Conservation (phyloP, 805 yeast species). For the Kluyveromyces siamensis region DNA sequence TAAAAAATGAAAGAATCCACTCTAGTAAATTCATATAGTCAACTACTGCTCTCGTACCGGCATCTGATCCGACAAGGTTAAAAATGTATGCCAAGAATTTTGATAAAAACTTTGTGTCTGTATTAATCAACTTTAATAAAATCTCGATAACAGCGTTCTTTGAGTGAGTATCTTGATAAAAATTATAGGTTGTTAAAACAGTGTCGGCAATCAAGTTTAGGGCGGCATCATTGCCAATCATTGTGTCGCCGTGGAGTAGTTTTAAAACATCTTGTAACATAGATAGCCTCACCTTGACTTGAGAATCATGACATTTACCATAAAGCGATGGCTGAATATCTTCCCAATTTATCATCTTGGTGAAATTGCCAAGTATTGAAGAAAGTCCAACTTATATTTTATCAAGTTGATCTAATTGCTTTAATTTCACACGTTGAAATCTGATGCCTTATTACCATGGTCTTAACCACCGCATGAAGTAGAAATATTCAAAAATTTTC, state of each 20-base stretch:
- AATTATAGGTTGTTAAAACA: slow-evolving; percentile 40
- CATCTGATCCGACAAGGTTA: slow-evolving; percentile 22
- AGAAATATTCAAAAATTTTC: not conserved
- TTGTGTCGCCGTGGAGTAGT: slow-evolving; percentile 10
- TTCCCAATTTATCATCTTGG: slow-evolving; percentile 12
- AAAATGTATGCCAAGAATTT: slow-evolving; percentile 34
- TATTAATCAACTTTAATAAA: slow-evolving; percentile 30
- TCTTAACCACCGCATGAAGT: not conserved
- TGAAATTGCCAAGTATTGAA: not conserved
- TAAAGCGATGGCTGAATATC: slow-evolving; percentile 15
- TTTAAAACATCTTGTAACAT: slow-evolving; percentile 18
- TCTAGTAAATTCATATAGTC: slow-evolving; percentile 49
- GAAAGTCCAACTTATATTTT: not conserved
- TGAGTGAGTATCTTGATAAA: slow-evolving; percentile 44
- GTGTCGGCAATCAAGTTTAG: slow-evolving; percentile 25
- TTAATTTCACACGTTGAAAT: no score
- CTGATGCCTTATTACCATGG: no score
- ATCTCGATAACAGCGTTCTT: slow-evolving; percentile 34
- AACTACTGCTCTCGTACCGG: slow-evolving; percentile 40
- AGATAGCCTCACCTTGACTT: slow-evolving; percentile 19
- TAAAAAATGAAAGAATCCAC: slow-evolving; percentile 42
- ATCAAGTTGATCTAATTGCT: not conserved
- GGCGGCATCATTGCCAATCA: slow-evolving; percentile 5
- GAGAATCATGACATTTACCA: slow-evolving; percentile 15
- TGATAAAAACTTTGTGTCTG: slow-evolving; percentile 27